phyloP scores from a whole-genome alignment of 2,329 filamentous ascomycete genomes.

The Torrubiellomyces zombiae region DNA sequence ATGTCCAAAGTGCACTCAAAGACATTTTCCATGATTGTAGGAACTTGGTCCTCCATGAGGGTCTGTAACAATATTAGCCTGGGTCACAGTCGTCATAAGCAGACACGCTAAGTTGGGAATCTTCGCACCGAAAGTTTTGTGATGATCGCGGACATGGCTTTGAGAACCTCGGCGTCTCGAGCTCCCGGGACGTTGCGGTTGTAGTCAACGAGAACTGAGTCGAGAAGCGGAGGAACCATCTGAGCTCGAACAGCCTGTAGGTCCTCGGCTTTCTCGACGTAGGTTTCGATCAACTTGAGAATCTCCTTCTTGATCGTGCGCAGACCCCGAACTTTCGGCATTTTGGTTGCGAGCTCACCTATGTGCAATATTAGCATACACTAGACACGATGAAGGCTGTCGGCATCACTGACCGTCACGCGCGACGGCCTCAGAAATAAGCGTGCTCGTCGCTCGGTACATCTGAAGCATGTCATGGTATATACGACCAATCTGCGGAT shows the following conservation, averaged over 20 bases:
- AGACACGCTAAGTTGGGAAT: too few relatives aligned
- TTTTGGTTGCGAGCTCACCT: constrained; percentile 91
- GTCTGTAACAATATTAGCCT: constrained; percentile 30
- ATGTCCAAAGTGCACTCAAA: constrained; percentile 98
- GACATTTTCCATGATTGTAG: constrained; percentile 93
- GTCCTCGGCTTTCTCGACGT: constrained; percentile 96
- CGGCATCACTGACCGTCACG: constrained; percentile 47
- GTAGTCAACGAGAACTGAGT: constrained; percentile 89
- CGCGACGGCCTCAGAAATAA: constrained; percentile 86
- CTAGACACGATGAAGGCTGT: too few relatives aligned
- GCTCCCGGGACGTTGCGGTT: constrained; percentile 93
- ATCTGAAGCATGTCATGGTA: constrained; percentile 98
- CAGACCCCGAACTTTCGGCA: constrained; percentile 86
- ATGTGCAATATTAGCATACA: neutral
- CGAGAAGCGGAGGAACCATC: constrained; percentile 88
- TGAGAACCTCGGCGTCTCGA: constrained; percentile 88
- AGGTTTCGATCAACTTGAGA: constrained; percentile 92
- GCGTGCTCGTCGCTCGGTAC: constrained; percentile 91
- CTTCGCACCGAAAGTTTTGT: constrained; percentile 90
- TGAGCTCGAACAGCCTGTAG: constrained; percentile 81
- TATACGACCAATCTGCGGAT: constrained; percentile 91
- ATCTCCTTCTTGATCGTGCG: constrained; percentile 99
- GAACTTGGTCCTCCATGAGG: constrained; percentile 96
- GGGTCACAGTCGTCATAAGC: neutral
- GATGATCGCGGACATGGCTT: constrained; percentile 95